Evolutionary conservation across 1,284 basidiomycete genomes (phyloP), one percentile per base, ranked within the genome.

Genomic region (Tausonia pullulans): DNA sequence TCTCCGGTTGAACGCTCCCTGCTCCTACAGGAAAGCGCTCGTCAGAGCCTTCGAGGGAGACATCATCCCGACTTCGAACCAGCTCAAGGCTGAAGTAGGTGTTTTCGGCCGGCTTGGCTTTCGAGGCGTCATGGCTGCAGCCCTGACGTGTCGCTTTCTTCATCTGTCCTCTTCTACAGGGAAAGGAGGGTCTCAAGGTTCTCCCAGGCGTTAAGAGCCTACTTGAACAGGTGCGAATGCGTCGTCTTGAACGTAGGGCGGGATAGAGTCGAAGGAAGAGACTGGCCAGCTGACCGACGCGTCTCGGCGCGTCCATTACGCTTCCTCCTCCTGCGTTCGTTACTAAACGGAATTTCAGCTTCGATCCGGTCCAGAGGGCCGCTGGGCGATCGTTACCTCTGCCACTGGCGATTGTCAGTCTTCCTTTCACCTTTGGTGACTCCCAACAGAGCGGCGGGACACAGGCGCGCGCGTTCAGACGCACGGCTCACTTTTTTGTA

Each of bases 181-280:
- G 64, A 2, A 65, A 65, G 41, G 60, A 65, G 14, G 57, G 64
- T 3, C 57, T 65, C 39, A 43, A 43, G 8, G 64, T 65, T 41
- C 64, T 65, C 8, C 64, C 64, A 5, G 64, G 64, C 11, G 64
- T 65, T 3, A 13, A 50, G 3, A n/a, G 43, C 2, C 50, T 65
- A 9, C 59, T 65, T 13, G 56, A 52, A 2, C 39, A 45, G 48
- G 57, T 64, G 1, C 16, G 51, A 39, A 27, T 27, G 27, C 27
- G 27, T 53, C n/a, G 51, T 53, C 39, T 53, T 11, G 51, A 6
- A 7, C 39, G 49, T 9, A 16, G 55, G 55, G n/a, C 40, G 54
- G 13, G 4, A 13, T n/a, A n/a, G 43, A 45, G 13, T 7, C 10
- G 11, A 14, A 10, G n/a, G 54, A 5, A 8, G 54, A 55, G 4